Percentiles rank a stretch among this genome's conserved stretches.
These are phyloP conservation scores for Nannizziopsis arthrosporioides DNA, from an alignment of 2,329 filamentous ascomycete genomes.

Conservation along the genomic window DNA sequence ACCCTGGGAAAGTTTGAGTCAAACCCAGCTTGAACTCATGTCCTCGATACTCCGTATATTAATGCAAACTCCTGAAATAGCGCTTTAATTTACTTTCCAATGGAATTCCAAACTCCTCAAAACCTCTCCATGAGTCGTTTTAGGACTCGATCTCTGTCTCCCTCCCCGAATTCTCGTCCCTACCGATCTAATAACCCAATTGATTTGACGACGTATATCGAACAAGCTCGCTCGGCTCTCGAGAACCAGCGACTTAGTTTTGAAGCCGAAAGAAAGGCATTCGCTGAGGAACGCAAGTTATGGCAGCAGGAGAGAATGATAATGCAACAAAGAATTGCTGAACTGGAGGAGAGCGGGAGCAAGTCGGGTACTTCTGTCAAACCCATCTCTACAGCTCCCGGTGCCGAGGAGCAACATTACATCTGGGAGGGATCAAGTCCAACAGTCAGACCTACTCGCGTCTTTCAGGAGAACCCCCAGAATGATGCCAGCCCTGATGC, in stretches of 20 bases:
- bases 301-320: slow-evolving; percentile 36
- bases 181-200: not conserved
- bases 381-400: slow-evolving; percentile 1
- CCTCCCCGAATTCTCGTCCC: not conserved
- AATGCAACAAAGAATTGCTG: slow-evolving; percentile 31
- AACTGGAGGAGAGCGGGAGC: slow-evolving; percentile 29
- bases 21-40: too few relatives aligned
- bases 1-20: too few relatives aligned
- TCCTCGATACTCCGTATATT: too few relatives aligned
- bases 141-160: not conserved
- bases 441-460: slow-evolving; percentile 31
- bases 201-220: slow-evolving; percentile 23
- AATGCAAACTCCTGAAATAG: not conserved
- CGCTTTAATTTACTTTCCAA: not conserved
- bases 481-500: slow-evolving; percentile 11
- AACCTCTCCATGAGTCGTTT: not conserved
- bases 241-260: slow-evolving; percentile 30
- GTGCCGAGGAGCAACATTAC: slow-evolving; percentile 19
- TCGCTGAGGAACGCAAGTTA: slow-evolving; percentile 33
- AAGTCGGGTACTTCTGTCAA: slow-evolving; percentile 9
- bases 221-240: slow-evolving; percentile 32
- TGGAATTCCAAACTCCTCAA: not conserved
- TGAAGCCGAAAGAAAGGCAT: slow-evolving; percentile 31
- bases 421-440: slow-evolving; percentile 37
- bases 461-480: slow-evolving; percentile 26